phyloP scores from a whole-genome alignment of 768 basidiomycete genomes.

The Erythrobasidium yunnanense region DNA sequence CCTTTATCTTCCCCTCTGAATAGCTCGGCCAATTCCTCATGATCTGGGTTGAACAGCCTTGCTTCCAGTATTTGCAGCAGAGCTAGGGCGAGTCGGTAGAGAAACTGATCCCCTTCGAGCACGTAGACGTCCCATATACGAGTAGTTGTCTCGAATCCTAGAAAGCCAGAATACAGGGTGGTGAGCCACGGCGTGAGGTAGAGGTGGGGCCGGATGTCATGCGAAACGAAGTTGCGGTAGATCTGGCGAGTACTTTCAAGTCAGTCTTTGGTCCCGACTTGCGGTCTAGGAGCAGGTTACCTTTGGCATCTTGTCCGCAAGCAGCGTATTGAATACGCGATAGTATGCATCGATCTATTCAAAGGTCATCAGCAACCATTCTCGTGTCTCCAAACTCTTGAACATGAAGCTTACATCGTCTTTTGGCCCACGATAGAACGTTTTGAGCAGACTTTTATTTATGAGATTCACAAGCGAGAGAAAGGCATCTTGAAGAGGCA shows the following conservation, averaged over 20 bases:
- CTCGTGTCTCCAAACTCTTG: not conserved
- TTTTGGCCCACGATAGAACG: conserved; percentile 59
- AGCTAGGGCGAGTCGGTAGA: conserved; percentile 73
- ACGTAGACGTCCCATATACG: conserved; percentile 78
- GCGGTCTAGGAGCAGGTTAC: conserved; percentile 43
- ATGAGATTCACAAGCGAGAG: conserved; percentile 72
- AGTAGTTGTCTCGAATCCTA: conserved; percentile 84
- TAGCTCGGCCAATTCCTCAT: conserved; percentile 64
- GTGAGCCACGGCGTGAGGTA: conserved; percentile 74
- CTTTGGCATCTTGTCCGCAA: conserved; percentile 87
- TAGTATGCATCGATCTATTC: conserved; percentile 77
- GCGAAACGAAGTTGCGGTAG: conserved; percentile 89
- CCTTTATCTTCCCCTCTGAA: conserved; percentile 34
- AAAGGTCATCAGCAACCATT: not conserved
- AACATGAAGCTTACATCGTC: conserved; percentile 60
- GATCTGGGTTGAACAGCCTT: conserved; percentile 77
- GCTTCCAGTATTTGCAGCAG: conserved; percentile 72
- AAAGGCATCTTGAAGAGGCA: conserved; percentile 63
- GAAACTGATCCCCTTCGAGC: conserved; percentile 79
- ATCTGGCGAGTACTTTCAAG: conserved; percentile 51
- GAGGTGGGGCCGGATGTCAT: conserved; percentile 72
- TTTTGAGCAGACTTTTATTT: conserved; percentile 70
- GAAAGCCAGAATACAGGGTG: conserved; percentile 67
- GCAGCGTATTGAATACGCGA: conserved; percentile 80
- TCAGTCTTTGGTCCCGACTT: too few relatives aligned